Evolutionary conservation across 306 rosid genomes (phyloP).

Genomic region (Lagenaria siceraria): DNA sequence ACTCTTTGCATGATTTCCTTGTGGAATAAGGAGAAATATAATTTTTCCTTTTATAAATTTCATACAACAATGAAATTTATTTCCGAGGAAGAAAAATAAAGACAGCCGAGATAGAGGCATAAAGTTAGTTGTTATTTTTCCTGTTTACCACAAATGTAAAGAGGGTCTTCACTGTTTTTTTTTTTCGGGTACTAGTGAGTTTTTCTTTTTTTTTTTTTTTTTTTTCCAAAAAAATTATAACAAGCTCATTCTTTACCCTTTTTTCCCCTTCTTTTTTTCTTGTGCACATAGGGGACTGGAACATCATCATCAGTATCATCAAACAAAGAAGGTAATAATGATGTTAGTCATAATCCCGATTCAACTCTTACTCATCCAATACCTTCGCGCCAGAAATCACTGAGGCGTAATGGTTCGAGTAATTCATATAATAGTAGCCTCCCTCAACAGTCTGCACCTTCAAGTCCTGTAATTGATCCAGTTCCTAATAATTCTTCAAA

Average conservation of each 20-base stretch:
- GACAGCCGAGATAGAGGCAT: not conserved
- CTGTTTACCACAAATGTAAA: not conserved
- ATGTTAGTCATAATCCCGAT: constrained; percentile 7
- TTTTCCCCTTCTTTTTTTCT: constrained; percentile 12
- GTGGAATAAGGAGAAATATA: not conserved
- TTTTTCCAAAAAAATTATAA: not conserved
- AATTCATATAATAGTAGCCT: constrained; percentile 40
- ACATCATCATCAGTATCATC: constrained; percentile 22
- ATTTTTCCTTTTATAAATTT: not conserved
- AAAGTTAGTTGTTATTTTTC: not conserved
- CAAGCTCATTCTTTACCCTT: constrained; percentile 15
- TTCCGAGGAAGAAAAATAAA: not conserved
- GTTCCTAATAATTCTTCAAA: constrained; percentile 31
- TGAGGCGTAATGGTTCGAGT: constrained; percentile 32
- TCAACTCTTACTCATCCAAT: constrained; percentile 25
- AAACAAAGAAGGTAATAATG: constrained; percentile 30
- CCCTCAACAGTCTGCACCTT: constrained; percentile 29
- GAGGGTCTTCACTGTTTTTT: not conserved
- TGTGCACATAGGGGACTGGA: constrained; percentile 40
- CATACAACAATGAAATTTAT: not conserved
- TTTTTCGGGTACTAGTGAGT: not conserved
- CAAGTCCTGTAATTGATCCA: constrained; percentile 24
- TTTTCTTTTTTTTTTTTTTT: not conserved
- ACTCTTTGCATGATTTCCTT: not conserved
- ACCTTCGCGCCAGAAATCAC: constrained; percentile 29